Evolutionary conservation across 2,329 filamentous ascomycete species (phyloP).

Genomic region (Aspergillus sp.): DNA sequence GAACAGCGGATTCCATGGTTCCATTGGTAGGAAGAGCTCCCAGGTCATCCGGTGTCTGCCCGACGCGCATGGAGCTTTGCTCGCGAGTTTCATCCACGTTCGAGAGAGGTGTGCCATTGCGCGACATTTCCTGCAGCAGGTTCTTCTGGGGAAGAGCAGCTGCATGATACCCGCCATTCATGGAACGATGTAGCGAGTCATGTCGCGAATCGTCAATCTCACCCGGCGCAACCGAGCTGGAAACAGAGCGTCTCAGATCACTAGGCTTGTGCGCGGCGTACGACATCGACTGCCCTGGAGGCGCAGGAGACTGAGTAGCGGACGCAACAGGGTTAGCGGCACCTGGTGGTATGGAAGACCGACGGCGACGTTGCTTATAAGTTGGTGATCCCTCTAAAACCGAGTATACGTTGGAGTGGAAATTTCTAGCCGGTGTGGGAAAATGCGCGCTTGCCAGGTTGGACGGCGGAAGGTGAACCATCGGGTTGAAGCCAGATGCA

Average conservation of each 20-base stretch:
- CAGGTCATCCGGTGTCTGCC: constrained; percentile 68
- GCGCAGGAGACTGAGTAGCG: constrained; percentile 49
- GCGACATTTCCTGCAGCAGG: constrained; percentile 72
- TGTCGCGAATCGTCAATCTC: constrained; percentile 75
- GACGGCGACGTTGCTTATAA: constrained; percentile 93
- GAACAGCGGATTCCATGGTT: constrained; percentile 52
- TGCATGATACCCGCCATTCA: constrained; percentile 65
- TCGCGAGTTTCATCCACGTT: constrained; percentile 79
- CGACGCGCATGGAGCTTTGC: constrained; percentile 65
- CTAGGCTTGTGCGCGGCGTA: constrained; percentile 75
- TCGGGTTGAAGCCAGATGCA: constrained; percentile 75
- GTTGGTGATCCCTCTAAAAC: constrained; percentile 97
- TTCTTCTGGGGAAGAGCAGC: constrained; percentile 76
- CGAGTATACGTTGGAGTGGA: constrained; percentile 80
- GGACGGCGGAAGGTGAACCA: constrained; percentile 87
- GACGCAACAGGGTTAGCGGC: constrained; percentile 69
- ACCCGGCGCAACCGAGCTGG: constrained; percentile 78
- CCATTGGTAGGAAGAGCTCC: constrained; percentile 64
- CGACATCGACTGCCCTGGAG: constrained; percentile 41
- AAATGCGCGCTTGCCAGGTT: constrained; percentile 80
- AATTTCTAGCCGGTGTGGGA: constrained; percentile 65
- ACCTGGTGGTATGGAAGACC: constrained; percentile 85
- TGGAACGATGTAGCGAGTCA: constrained; percentile 75
- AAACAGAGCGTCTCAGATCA: constrained; percentile 87
- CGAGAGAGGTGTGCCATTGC: constrained; percentile 86